A percentile compares a stretch with the other conserved stretches of the same genome.
Conservation (phyloP, 495 filamentous ascomycete genomes). For the Xylaria flabelliformis region DNA sequence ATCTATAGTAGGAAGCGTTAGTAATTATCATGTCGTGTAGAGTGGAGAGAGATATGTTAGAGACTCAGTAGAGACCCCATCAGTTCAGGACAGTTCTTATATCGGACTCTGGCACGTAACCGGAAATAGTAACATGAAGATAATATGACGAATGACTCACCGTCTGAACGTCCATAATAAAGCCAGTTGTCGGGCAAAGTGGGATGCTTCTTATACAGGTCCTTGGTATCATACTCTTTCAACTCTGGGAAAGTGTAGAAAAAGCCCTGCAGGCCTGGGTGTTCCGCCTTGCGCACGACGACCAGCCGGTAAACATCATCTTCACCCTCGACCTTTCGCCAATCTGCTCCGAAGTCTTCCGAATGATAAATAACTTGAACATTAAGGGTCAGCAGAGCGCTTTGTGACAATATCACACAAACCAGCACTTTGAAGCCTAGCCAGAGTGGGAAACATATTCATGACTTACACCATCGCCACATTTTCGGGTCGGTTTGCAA, state of each 20-base stretch:
- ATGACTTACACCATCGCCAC: conserved; percentile 52
- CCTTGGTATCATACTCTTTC: conserved; percentile 60
- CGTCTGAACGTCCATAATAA: conserved; percentile 61
- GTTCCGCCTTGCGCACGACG: conserved; percentile 51
- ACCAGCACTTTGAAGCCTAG: too few species aligned
- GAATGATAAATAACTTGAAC: conserved; percentile 54
- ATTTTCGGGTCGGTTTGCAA: conserved; percentile 47
- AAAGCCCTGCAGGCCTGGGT: conserved; percentile 50
- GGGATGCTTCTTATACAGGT: conserved; percentile 62
- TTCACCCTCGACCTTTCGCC: conserved; percentile 49
- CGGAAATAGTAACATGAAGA: background rate
- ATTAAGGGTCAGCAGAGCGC: background rate
- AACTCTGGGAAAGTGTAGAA: conserved; percentile 62
- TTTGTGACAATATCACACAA: background rate
- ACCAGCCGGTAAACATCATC: conserved; percentile 59
- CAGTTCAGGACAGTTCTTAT: background rate
- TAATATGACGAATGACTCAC: conserved; percentile 7
- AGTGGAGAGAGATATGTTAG: background rate
- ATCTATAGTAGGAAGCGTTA: conserved; percentile 33
- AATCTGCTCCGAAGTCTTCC: conserved; percentile 48
- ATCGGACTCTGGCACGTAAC: background rate
- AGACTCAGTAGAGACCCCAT: background rate
- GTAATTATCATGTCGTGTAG: background rate
- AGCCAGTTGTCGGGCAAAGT: conserved; percentile 55
- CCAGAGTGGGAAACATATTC: background rate